phyloP scores from a whole-genome alignment of 257 asterid species.

The Jaltomata sinuosa region DNA sequence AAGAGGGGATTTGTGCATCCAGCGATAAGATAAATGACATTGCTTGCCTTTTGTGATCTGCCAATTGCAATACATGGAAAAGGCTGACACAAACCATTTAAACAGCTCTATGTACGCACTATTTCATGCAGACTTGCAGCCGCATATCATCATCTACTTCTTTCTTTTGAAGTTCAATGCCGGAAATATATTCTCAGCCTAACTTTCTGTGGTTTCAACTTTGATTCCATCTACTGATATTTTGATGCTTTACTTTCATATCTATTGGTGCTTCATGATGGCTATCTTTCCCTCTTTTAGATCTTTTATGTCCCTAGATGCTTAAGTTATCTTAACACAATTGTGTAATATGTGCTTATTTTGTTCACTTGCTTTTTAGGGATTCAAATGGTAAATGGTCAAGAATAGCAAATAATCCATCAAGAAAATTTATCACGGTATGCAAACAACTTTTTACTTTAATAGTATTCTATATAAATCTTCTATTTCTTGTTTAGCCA shows the following conservation, averaged over 20 bases:
- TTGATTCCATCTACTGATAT: background rate
- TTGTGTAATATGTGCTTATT: conserved; percentile 12
- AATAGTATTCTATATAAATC: background rate
- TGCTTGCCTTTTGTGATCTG: too few species aligned
- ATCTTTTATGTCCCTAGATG: background rate
- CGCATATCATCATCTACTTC: background rate
- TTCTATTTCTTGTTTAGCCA: background rate
- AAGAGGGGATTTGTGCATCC: background rate
- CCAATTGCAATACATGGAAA: too few species aligned
- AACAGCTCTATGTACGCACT: too few species aligned
- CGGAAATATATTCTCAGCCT: background rate
- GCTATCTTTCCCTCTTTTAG: background rate
- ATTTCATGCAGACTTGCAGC: too few species aligned
- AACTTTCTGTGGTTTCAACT: background rate
- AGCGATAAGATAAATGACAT: background rate
- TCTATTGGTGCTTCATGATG: background rate
- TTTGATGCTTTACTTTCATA: background rate
- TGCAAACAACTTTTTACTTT: conserved; percentile 5
- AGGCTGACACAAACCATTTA: too few species aligned
- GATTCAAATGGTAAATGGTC: conserved; percentile 25
- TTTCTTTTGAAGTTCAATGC: background rate
- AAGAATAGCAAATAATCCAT: conserved; percentile 21
- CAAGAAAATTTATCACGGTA: conserved; percentile 46
- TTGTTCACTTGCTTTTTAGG: conserved; percentile 17
- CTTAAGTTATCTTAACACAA: conserved; percentile 9